Evolutionary conservation across 2,329 filamentous ascomycete genomes (phyloP).

Genomic region (Ceratocystis huliohia): DNA sequence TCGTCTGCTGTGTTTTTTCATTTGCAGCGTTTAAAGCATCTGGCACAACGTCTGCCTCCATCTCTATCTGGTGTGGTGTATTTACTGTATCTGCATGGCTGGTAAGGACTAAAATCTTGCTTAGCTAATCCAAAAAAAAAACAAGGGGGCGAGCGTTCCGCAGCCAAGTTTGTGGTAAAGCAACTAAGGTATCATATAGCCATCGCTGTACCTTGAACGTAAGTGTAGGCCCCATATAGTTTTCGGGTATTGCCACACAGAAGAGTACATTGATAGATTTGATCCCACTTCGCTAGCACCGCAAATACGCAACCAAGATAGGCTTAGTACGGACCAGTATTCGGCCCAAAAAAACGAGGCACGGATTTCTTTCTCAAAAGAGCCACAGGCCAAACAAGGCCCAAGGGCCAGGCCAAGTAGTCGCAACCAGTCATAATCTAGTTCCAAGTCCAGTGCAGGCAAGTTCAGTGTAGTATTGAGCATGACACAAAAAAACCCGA

Average conservation of each 20-base stretch:
- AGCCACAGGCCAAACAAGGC: background rate
- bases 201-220: background rate
- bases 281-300: background rate
- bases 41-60: too few species aligned
- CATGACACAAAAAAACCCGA: background rate
- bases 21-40: too few species aligned
- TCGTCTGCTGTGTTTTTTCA: too few species aligned
- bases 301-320: background rate
- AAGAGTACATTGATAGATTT: background rate
- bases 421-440: background rate
- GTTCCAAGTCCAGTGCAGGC: background rate
- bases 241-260: background rate
- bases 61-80: too few species aligned
- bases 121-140: too few species aligned
- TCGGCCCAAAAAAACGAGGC: conserved; percentile 5
- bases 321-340: conserved; percentile 9
- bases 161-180: background rate
- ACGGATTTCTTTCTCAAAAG: background rate
- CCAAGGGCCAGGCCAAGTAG: background rate
- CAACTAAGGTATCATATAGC: background rate
- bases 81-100: too few species aligned
- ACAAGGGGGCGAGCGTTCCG: too few species aligned
- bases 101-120: too few species aligned
- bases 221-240: background rate
- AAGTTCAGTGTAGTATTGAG: background rate